Conservation (phyloP, 1,284 basidiomycete genomes). For the Wallemia hederae region DNA sequence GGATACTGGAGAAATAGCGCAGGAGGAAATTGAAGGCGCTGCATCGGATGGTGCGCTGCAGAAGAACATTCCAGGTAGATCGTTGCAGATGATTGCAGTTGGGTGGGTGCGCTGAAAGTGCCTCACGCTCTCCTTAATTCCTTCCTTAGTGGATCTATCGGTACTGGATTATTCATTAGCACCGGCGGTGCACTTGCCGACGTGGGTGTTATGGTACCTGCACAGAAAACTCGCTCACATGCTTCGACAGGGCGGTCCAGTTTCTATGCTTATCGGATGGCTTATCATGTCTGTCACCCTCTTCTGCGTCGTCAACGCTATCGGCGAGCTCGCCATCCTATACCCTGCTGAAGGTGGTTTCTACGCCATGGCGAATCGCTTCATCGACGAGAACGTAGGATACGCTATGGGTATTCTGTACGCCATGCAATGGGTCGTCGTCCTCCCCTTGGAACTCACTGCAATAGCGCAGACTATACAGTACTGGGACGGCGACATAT, state of each 20-base stretch:
- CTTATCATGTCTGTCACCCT: slow-evolving; percentile 16
- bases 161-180: neutral
- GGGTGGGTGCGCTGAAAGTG: slow-evolving; percentile 24
- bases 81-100: slow-evolving; percentile 20
- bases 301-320: slow-evolving; percentile 17
- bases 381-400: slow-evolving; percentile 12
- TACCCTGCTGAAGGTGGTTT: slow-evolving; percentile 18
- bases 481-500: neutral
- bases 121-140: slow-evolving; percentile 6
- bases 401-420: slow-evolving; percentile 6
- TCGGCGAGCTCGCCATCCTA: slow-evolving; percentile 20
- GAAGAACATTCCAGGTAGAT: slow-evolving; percentile 1
- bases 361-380: slow-evolving; percentile 17
- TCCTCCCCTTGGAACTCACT: slow-evolving; percentile 8
- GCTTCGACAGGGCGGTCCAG: slow-evolving; percentile 19
- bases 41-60: slow-evolving; percentile 4
- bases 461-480: slow-evolving; percentile 5
- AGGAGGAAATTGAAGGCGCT: slow-evolving; percentile 1
- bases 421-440: slow-evolving; percentile 8
- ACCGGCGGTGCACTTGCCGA: neutral
- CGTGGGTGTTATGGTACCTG: slow-evolving; percentile 20
- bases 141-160: slow-evolving; percentile 6
- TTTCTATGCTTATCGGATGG: slow-evolving; percentile 17
- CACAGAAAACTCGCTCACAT: slow-evolving; percentile 3
- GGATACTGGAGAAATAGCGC: neutral